phyloP scores from a whole-genome alignment of 768 basidiomycete species.

The Chiua virens region DNA sequence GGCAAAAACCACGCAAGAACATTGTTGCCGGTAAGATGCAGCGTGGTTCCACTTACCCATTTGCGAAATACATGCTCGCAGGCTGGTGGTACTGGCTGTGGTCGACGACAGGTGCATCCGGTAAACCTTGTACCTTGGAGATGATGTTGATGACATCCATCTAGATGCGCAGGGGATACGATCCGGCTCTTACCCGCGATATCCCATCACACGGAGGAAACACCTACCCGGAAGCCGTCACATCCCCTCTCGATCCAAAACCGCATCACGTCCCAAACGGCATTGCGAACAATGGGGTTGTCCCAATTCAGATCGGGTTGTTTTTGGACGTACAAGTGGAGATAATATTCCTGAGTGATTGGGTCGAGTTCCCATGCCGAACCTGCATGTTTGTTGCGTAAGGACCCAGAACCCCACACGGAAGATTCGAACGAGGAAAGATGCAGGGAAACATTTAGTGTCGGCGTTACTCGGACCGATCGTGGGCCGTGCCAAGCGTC shows the following conservation, averaged over 20 bases:
- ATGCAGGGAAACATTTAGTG: background rate
- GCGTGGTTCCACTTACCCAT: constrained; percentile 47
- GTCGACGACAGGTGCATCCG: constrained; percentile 62
- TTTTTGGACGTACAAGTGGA: constrained; percentile 63
- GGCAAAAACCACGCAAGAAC: constrained; percentile 4
- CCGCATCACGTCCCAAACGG: constrained; percentile 62
- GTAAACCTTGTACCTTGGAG: constrained; percentile 61
- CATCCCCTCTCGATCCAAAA: constrained; percentile 77
- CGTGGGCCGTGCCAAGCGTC: background rate
- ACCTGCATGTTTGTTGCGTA: constrained; percentile 34
- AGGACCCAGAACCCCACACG: background rate
- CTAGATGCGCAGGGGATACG: constrained; percentile 27
- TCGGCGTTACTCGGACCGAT: background rate
- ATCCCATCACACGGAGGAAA: background rate
- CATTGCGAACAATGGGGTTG: constrained; percentile 56
- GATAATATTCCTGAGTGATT: constrained; percentile 65
- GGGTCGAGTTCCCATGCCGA: constrained; percentile 74
- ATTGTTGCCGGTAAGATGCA: constrained; percentile 3
- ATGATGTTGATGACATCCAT: constrained; percentile 74
- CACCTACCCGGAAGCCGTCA: constrained; percentile 70
- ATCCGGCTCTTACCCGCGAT: constrained; percentile 1
- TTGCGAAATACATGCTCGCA: constrained; percentile 52
- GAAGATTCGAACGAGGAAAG: constrained; percentile 3
- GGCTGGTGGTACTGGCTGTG: constrained; percentile 53
- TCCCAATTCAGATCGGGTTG: constrained; percentile 84